phyloP scores from a whole-genome alignment of 1,284 basidiomycete species.

The Golubevia sp. region DNA sequence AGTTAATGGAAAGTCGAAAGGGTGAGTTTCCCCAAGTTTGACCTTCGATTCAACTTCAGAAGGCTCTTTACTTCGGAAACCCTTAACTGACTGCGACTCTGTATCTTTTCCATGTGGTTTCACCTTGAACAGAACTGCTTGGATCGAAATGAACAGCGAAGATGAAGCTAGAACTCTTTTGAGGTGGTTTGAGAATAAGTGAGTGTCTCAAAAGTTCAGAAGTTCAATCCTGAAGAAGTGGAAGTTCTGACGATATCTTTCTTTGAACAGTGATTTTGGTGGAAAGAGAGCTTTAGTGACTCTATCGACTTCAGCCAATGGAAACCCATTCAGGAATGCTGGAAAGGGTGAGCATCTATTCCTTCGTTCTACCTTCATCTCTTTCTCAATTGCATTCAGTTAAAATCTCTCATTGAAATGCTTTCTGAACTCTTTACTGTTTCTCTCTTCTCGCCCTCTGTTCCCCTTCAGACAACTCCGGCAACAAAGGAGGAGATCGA shows the following conservation, averaged over 20 bases:
- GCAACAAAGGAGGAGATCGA: constrained; percentile 1
- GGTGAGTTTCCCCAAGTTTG: constrained; percentile 15
- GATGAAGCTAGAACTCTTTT: constrained; percentile 30
- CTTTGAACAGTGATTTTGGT: constrained; percentile 26
- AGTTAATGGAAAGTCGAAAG: constrained; percentile 53
- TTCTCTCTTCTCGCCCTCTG: not conserved
- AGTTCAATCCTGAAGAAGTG: not conserved
- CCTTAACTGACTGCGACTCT: not conserved
- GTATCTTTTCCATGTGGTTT: not conserved
- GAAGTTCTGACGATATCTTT: not conserved
- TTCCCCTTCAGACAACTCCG: not conserved
- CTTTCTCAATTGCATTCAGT: too few relatives aligned
- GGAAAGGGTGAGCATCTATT: constrained; percentile 22
- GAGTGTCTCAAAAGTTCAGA: not conserved
- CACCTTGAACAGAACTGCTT: constrained; percentile 20
- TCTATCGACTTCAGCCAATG: constrained; percentile 46
- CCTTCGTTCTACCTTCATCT: not conserved
- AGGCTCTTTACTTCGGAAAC: too few relatives aligned
- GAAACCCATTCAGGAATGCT: constrained; percentile 44
- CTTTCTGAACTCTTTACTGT: not conserved
- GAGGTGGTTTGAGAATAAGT: constrained; percentile 46
- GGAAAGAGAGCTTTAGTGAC: constrained; percentile 30
- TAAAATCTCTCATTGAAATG: not conserved
- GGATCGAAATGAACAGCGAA: constrained; percentile 36
- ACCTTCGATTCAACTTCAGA: too few relatives aligned